These are phyloP conservation scores for Alternaria ethzedia DNA, from an alignment of 2,329 filamentous ascomycete species.

Conservation along the genomic window DNA sequence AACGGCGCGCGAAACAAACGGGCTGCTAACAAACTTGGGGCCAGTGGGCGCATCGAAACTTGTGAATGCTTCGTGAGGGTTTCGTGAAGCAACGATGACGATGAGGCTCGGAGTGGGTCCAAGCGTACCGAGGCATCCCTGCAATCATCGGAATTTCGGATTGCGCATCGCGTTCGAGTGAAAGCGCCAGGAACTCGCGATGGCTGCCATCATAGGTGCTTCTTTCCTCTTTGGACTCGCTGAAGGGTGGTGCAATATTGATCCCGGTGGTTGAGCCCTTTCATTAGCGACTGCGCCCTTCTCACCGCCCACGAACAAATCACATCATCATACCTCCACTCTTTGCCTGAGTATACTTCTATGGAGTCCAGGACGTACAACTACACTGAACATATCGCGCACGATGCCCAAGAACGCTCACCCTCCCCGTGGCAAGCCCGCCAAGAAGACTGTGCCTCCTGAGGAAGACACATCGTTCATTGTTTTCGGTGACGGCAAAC, in stretches of 20 bases:
- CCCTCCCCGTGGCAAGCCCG: slow-evolving; percentile 50
- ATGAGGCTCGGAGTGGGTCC: slow-evolving; percentile 14
- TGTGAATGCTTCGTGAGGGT: background rate
- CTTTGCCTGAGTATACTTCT: slow-evolving; percentile 3
- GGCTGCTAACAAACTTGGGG: background rate
- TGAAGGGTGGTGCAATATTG: background rate
- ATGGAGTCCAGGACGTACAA: slow-evolving; percentile 9
- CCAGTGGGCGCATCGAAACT: background rate
- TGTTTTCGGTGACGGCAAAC: slow-evolving; percentile 55
- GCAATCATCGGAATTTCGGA: slow-evolving; percentile 21
- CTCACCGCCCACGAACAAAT: slow-evolving; percentile 14
- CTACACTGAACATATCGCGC: background rate
- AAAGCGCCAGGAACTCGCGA: background rate
- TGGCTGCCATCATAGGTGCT: slow-evolving; percentile 4
- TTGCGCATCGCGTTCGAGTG: slow-evolving; percentile 4
- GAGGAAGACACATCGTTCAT: slow-evolving; percentile 58
- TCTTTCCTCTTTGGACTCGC: no score
- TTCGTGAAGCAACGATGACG: background rate
- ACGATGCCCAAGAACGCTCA: slow-evolving; percentile 59
- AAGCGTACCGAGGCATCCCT: slow-evolving; percentile 19
- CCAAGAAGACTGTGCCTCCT: slow-evolving; percentile 51
- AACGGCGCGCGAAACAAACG: background rate
- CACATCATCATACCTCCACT: background rate
- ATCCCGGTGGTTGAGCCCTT: slow-evolving; percentile 22
- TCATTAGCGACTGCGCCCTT: slow-evolving; percentile 23